These are phyloP conservation scores for Pilatotrama ljubarskyi DNA, from an alignment of 768 basidiomycete genomes.

Conservation along the genomic window DNA sequence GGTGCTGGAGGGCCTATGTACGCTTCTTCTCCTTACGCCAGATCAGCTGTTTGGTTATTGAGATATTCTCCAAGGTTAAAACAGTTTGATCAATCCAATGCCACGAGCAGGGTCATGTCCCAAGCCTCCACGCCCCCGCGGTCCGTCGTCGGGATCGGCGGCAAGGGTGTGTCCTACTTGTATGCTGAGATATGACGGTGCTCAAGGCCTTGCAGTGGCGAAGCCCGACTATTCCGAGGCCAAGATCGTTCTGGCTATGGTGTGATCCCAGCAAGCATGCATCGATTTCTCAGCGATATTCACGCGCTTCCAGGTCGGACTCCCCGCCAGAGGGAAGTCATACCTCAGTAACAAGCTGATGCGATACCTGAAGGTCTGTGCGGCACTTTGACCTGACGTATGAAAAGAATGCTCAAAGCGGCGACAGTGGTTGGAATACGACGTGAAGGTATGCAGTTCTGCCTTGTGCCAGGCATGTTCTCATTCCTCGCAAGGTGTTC, in stretches of 20 bases:
- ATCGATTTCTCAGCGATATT: background rate
- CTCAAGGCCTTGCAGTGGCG: slow-evolving; percentile 54
- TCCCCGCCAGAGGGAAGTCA: slow-evolving; percentile 98
- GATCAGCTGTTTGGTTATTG: background rate
- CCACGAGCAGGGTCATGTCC: slow-evolving; percentile 68
- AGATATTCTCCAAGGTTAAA: slow-evolving; percentile 54
- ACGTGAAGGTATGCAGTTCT: slow-evolving; percentile 72
- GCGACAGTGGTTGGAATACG: slow-evolving; percentile 93
- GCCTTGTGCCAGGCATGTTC: too few relatives aligned
- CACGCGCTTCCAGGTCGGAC: slow-evolving; percentile 65
- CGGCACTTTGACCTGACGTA: background rate
- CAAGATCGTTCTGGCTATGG: slow-evolving; percentile 98
- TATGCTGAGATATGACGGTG: background rate
- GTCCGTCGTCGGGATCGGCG: slow-evolving; percentile 86
- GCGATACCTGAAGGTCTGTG: slow-evolving; percentile 84
- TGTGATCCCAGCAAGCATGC: slow-evolving; percentile 33
- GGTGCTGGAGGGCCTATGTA: slow-evolving; percentile 79
- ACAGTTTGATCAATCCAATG: slow-evolving; percentile 74
- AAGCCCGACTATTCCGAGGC: slow-evolving; percentile 99
- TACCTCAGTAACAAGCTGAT: slow-evolving; percentile 97
- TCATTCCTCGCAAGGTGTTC: slow-evolving; percentile 68
- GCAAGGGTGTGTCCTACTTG: slow-evolving; percentile 60
- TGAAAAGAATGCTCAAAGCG: background rate
- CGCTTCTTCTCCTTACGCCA: background rate
- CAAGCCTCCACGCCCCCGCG: slow-evolving; percentile 76